Base-by-base conservation (phyloP, 805 yeast genomes). In the Lachancea sp. region DNA sequence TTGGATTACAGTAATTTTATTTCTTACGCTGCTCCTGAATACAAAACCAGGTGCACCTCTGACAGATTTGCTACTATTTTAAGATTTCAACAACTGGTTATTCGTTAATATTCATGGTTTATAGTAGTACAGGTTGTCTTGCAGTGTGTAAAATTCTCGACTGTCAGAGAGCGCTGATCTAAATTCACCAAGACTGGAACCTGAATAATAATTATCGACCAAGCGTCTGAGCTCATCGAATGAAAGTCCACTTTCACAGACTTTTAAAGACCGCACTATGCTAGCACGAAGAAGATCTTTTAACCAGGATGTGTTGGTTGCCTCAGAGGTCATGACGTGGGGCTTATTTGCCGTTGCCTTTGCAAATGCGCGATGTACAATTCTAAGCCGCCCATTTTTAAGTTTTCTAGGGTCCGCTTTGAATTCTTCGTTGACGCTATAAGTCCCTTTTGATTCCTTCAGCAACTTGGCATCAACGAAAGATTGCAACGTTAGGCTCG, bases 171-270 rank as follows among this genome's bases (percentile, higher is more conserved):
- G 34, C 4, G 63, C 62, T n/a, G 55, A 59, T 31, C 48, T 56
- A 38, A 58, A 57, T 19, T 60, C 65, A 15, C 65, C 64, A 2
- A 56, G 41, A 45, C 64, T 60, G 29, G 50, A 41, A 1, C 62
- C 64, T 8, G 35, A 38, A 3, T 48, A 29, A 25, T 51, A 54
- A 2, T 34, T 15, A 9, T 45, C 40, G 5, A 52, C 52, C 13
- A 32, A 29, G 2, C 42, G 40, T 5, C 42, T 29, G 13, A 58
- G 36, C 8, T 34, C 38, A 9, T 46, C 45, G 25, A 39, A 43
- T 7, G 45, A 26, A 7, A 49, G 15, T 2, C 50, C 52, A 15
- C 34, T 26, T 3, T 26, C 20, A 17, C 30, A 35, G 1, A 47
- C 47, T 32, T 60, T 60, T 17, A 59, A 18, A 4, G 50, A 42